A percentile compares a stretch with the other conserved stretches of the same genome.
These are phyloP conservation scores for Yamadazyma diddensiae DNA, from an alignment of 1,139 yeast species.

Conservation along the genomic window DNA sequence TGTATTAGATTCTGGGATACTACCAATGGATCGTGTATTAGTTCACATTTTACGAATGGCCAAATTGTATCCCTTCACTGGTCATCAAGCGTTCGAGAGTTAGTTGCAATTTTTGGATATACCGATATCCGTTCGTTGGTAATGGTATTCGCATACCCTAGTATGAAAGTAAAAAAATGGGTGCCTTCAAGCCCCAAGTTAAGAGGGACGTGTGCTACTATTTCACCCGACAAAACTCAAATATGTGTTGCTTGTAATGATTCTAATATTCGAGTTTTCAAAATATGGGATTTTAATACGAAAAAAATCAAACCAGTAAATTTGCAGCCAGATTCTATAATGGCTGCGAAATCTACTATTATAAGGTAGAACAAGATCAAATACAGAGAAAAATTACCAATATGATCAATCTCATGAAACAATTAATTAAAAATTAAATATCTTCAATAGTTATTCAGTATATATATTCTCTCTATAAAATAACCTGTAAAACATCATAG, in stretches of 20 bases:
- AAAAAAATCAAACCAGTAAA: neutral
- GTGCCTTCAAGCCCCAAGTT: constrained; percentile 53
- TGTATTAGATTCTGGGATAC: constrained; percentile 81
- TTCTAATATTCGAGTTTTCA: constrained; percentile 69
- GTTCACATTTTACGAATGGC: constrained; percentile 53
- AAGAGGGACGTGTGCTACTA: constrained; percentile 62
- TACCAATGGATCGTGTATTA: constrained; percentile 64
- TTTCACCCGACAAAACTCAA: constrained; percentile 59
- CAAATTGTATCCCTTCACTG: constrained; percentile 81
- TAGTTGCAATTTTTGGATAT: constrained; percentile 81
- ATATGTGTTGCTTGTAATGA: constrained; percentile 77
- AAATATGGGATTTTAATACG: constrained; percentile 47
- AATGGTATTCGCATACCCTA: constrained; percentile 65
- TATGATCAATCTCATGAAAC: no score
- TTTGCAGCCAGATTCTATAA: neutral
- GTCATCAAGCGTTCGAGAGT: constrained; percentile 61
- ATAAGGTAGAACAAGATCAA: no score
- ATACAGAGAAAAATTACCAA: no score
- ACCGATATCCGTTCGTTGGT: constrained; percentile 54
- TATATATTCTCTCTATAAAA: no score
- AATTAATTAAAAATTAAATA: no score
- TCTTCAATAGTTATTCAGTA: no score
- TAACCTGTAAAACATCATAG: no score
- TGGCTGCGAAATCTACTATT: neutral
- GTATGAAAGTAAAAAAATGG: constrained; percentile 45